phyloP scores from a whole-genome alignment of 352 stramenopile genomes.

The Aphanomyces cochlioides region DNA sequence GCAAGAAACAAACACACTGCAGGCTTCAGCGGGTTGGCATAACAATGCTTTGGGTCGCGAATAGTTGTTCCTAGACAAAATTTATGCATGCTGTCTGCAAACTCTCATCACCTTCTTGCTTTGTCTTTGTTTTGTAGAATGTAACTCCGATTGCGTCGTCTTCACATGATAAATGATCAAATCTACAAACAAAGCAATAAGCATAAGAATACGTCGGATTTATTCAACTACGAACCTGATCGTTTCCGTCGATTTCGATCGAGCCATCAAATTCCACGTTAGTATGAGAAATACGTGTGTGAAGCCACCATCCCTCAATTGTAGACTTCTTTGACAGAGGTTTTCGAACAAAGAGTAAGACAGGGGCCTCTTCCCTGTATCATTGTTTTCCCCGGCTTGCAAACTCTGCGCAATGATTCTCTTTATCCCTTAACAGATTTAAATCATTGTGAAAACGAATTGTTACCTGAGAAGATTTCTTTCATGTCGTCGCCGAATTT shows the following conservation, averaged over 20 bases:
- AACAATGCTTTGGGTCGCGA: not conserved
- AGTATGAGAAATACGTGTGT: not conserved
- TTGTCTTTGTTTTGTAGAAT: slow-evolving; percentile 11
- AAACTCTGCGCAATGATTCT: too few relatives aligned
- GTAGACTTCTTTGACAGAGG: not conserved
- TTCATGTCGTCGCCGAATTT: slow-evolving; percentile 14
- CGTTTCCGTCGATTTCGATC: not conserved
- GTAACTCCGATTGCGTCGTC: slow-evolving; percentile 3
- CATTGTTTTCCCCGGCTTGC: too few relatives aligned
- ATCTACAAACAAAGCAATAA: not conserved
- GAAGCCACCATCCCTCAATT: not conserved
- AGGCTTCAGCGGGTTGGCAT: not conserved
- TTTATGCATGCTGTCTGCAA: not conserved
- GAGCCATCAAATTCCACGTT: not conserved
- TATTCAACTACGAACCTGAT: not conserved
- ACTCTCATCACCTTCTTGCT: not conserved
- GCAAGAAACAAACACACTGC: not conserved
- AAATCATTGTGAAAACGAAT: not conserved
- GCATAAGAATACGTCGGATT: not conserved
- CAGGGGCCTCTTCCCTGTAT: too few relatives aligned
- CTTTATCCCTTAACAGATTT: too few relatives aligned
- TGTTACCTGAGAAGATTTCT: not conserved
- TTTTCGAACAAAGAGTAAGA: not conserved
- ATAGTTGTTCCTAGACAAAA: not conserved
- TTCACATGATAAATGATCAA: not conserved